A percentile compares a stretch with the other conserved stretches of the same genome.
phyloP scores from a whole-genome alignment of 2,329 filamentous ascomycete genomes.

The Plectosphaerella cucumerina region DNA sequence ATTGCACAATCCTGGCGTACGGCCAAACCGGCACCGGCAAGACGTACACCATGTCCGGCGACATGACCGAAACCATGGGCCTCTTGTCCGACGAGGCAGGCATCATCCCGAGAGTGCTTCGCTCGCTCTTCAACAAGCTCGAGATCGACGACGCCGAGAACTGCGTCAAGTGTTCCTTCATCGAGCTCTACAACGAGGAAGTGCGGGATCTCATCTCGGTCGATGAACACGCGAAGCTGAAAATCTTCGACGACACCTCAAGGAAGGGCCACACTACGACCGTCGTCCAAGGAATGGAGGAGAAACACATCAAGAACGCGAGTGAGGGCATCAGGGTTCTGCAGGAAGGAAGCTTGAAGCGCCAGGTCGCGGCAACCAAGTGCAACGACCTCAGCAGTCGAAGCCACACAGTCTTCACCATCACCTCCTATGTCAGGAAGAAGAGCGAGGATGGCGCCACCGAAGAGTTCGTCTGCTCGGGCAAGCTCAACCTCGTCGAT shows the following conservation, averaged over 20 bases:
- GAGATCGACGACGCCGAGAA: conserved; percentile 75
- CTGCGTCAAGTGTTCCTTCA: conserved; percentile 96
- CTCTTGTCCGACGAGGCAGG: conserved; percentile 87
- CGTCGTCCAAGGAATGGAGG: conserved; percentile 95
- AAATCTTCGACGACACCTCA: conserved; percentile 89
- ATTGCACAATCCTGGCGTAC: conserved; percentile 98
- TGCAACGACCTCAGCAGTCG: conserved; percentile 97
- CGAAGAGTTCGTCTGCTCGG: conserved; percentile 84
- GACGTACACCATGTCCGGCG: conserved; percentile 98
- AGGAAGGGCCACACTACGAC: conserved; percentile 83
- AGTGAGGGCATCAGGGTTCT: conserved; percentile 83
- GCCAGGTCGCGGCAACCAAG: conserved; percentile 98
- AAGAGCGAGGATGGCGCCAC: conserved; percentile 76
- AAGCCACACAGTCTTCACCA: conserved; percentile 96
- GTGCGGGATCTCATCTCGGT: conserved; percentile 80
- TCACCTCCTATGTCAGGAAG: conserved; percentile 86
- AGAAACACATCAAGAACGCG: conserved; percentile 84
- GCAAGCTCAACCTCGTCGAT: conserved; percentile 95
- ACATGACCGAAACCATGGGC: conserved; percentile 84
- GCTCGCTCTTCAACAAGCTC: conserved; percentile 81
- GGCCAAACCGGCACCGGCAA: conserved; percentile 98
- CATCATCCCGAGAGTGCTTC: conserved; percentile 88
- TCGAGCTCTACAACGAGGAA: conserved; percentile 98
- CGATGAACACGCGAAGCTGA: conserved; percentile 82
- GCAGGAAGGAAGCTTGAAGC: conserved; percentile 83